These are phyloP conservation scores for Thraustotheca clavata DNA, from an alignment of 352 stramenopile genomes.

Conservation along the genomic window DNA sequence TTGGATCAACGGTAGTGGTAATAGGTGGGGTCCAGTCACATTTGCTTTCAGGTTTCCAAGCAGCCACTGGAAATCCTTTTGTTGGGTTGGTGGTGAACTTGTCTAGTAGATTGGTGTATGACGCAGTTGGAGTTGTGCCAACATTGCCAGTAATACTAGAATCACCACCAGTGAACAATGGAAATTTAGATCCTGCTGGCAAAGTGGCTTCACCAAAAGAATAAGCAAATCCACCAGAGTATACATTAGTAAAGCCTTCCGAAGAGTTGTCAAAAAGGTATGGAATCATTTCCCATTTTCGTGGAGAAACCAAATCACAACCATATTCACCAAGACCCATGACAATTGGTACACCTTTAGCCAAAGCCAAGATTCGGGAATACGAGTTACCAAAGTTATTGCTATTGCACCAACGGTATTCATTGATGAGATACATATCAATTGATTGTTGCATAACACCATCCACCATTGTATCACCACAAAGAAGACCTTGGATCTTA, in stretches of 20 bases:
- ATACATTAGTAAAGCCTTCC: conserved; percentile 64
- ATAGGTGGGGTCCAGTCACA: conserved; percentile 56
- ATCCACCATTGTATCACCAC: conserved; percentile 74
- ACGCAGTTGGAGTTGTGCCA: conserved; percentile 43
- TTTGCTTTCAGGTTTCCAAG: conserved; percentile 35
- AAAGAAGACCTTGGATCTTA: conserved; percentile 78
- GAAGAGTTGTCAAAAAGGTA: conserved; percentile 76
- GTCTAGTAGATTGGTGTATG: conserved; percentile 70
- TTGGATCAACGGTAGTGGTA: conserved; percentile 43
- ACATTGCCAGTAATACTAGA: conserved; percentile 42
- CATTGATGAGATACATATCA: conserved; percentile 85
- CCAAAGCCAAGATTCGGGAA: conserved; percentile 58
- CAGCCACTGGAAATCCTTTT: conserved; percentile 33
- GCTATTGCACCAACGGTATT: conserved; percentile 77
- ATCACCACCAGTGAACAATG: conserved; percentile 56
- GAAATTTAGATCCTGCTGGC: conserved; percentile 50
- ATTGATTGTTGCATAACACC: conserved; percentile 76
- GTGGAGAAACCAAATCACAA: conserved; percentile 35
- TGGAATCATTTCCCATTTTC: conserved; percentile 68
- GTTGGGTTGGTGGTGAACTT: conserved; percentile 23
- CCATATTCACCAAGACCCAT: conserved; percentile 77
- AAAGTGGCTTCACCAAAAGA: conserved; percentile 82
- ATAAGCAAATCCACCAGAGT: conserved; percentile 74
- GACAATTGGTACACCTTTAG: conserved; percentile 69
- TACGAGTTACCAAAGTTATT: conserved; percentile 65